A percentile compares a stretch with the other conserved stretches of the same genome.
Conservation (phyloP, 176 grass and related monocot genomes). For the Rhynchospora tenuis region DNA sequence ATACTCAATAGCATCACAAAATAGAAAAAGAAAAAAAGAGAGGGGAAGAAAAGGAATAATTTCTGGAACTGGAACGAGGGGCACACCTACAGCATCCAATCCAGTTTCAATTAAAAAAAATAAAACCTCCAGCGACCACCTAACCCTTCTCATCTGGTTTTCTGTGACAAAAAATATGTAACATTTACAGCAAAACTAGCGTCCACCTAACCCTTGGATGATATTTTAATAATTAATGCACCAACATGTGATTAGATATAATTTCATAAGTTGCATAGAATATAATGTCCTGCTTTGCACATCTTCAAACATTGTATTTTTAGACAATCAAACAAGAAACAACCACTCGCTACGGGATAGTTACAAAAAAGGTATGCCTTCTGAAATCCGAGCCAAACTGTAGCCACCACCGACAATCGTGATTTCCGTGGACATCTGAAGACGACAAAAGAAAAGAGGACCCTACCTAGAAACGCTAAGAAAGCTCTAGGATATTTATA, state of each 20-base stretch:
- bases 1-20: no score
- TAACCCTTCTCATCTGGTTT: background rate
- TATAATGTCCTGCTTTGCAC: background rate
- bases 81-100: no score
- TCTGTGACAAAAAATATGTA: background rate
- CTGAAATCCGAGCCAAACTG: background rate
- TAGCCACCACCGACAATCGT: constrained; percentile 3
- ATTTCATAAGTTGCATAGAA: background rate
- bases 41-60: no score
- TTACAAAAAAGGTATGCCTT: background rate
- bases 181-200: background rate
- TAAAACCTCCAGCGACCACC: background rate
- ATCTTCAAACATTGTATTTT: background rate
- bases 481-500: no score
- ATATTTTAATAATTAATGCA: background rate
- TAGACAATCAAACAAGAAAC: background rate
- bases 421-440: background rate
- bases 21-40: no score
- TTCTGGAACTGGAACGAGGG: no score
- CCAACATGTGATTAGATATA: background rate
- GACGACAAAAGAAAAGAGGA: background rate
- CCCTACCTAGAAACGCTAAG: background rate
- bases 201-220: no score
- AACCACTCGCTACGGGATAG: background rate
- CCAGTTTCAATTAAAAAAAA: background rate